phyloP scores from a whole-genome alignment of 495 filamentous ascomycete species.

The Lepidopterella palustris region DNA sequence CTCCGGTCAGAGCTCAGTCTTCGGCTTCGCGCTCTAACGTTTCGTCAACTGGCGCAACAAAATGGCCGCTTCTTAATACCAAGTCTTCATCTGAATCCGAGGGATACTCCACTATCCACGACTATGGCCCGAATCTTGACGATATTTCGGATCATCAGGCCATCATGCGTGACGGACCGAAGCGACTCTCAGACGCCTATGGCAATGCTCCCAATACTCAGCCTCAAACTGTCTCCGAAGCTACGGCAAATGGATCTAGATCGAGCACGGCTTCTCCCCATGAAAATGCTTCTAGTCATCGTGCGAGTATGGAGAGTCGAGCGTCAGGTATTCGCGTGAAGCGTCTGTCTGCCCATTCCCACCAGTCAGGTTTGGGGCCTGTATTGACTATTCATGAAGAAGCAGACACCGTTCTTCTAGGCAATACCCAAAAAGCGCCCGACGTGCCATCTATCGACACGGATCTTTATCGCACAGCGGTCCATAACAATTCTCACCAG shows the following conservation, averaged over 20 bases:
- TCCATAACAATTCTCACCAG: conserved; percentile 4
- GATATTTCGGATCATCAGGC: background rate
- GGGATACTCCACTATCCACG: background rate
- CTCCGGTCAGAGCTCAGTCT: background rate
- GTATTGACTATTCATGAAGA: conserved; percentile 13
- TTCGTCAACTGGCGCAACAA: background rate
- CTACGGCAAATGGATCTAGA: background rate
- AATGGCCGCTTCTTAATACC: background rate
- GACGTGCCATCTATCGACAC: conserved; percentile 1
- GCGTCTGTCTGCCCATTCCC: conserved; percentile 11
- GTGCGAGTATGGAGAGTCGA: background rate
- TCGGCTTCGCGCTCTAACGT: background rate
- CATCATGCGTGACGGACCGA: background rate
- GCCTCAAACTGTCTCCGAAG: background rate
- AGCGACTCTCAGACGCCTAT: background rate
- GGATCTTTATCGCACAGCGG: background rate
- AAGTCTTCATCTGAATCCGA: background rate
- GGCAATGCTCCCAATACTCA: background rate
- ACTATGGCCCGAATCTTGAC: background rate
- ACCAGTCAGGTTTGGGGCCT: conserved; percentile 12
- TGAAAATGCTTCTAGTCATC: background rate
- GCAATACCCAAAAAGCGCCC: background rate
- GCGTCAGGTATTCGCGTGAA: conserved; percentile 10
- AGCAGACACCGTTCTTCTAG: conserved; percentile 13
- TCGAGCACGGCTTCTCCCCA: background rate